Percentiles rank a stretch among this genome's conserved stretches.
Evolutionary conservation across 768 basidiomycete species (phyloP).

Genomic region (Russula lepida): DNA sequence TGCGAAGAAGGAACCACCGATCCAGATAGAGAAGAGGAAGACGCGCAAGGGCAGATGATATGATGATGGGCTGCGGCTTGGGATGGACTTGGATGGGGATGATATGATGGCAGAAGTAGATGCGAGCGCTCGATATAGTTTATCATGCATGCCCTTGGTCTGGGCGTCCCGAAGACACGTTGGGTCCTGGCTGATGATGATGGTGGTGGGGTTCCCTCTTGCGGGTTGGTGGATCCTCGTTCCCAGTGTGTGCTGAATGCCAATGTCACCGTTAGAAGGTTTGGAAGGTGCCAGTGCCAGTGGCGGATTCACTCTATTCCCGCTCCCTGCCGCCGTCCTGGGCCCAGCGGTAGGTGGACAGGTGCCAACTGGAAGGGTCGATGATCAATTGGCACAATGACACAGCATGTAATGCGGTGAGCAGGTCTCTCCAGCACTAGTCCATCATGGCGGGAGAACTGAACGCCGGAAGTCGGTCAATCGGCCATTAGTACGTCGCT

Average conservation of each 20-base stretch:
- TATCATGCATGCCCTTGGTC: conserved; percentile 1
- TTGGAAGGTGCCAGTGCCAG: neutral
- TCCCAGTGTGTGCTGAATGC: neutral
- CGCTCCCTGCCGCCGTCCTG: neutral
- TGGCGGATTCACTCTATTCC: neutral
- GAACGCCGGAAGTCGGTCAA: neutral
- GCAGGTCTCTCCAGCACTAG: neutral
- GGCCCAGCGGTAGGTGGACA: neutral
- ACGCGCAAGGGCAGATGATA: no score
- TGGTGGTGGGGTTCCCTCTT: neutral
- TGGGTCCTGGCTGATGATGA: neutral
- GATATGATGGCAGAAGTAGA: conserved; percentile 1
- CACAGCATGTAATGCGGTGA: neutral
- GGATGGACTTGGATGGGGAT: neutral
- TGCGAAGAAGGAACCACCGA: neutral
- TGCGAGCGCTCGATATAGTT: conserved; percentile 15
- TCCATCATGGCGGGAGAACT: no score
- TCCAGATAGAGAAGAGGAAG: conserved; percentile 10
- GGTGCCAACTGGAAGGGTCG: neutral
- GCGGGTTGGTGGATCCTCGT: neutral
- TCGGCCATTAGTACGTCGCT: neutral
- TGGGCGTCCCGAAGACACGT: neutral
- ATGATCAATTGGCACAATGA: neutral
- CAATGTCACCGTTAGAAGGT: neutral
- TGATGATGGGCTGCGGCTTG: neutral